Percentiles rank a stretch among this genome's conserved stretches.
Evolutionary conservation across 129 eudicot species (phyloP).

Genomic region (Calendula officinalis): DNA sequence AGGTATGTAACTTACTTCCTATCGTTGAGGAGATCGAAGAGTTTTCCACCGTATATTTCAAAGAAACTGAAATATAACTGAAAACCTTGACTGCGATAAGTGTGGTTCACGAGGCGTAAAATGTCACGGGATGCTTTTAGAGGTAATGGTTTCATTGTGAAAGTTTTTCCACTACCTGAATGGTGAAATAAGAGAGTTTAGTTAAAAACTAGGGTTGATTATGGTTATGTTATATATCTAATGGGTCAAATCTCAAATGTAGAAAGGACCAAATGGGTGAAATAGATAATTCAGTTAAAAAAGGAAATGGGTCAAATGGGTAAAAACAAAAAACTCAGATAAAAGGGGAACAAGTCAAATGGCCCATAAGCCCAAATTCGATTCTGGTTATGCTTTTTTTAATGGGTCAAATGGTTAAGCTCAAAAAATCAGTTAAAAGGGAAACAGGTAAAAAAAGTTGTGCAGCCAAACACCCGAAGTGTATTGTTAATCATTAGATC

Average conservation of each 20-base stretch:
- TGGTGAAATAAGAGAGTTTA: neutral
- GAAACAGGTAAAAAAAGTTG: neutral
- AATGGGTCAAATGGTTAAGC: too few species aligned
- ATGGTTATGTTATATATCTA: too few species aligned
- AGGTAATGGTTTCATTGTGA: constrained; percentile 94
- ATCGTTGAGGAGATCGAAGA: constrained; percentile 81
- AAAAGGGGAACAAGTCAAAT: neutral
- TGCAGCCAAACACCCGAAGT: too few species aligned
- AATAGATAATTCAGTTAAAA: too few species aligned
- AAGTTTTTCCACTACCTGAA: constrained; percentile 97
- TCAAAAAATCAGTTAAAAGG: neutral
- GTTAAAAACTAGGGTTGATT: too few species aligned
- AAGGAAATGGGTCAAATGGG: too few species aligned
- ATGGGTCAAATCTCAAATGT: too few species aligned
- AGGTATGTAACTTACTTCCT: constrained; percentile 56
- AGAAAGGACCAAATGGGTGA: too few species aligned
- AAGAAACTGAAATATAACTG: constrained; percentile 86
- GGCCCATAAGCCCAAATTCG: too few species aligned
- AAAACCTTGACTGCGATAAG: constrained; percentile 92
- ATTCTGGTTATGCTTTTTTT: too few species aligned
- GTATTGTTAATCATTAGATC: too few species aligned
- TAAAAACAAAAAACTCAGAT: too few species aligned
- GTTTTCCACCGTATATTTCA: constrained; percentile 97
- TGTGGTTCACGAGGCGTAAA: constrained; percentile 81
- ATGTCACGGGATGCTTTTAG: constrained; percentile 91